Evolutionary conservation across 495 filamentous ascomycete genomes (phyloP), one percentile per base, ranked within the genome.

Genomic region (Penicillium arizonense): DNA sequence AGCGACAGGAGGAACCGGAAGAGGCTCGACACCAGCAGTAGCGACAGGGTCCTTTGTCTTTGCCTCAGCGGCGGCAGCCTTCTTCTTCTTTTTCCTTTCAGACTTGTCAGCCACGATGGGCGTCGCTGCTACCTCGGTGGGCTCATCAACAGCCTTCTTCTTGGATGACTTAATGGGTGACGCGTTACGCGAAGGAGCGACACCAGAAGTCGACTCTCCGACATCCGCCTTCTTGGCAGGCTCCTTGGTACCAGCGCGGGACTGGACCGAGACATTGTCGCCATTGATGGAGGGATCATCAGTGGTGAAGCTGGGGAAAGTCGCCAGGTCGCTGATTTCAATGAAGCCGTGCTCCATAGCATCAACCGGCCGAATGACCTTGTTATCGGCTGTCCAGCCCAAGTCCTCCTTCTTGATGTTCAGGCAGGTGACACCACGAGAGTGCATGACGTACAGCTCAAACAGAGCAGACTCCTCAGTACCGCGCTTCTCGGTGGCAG

Each of bases 401-500:
- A 99, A 72, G 69, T 97, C 92, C 41, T 85, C 82, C 67, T 89
- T 87, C 67, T 86, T 92, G 60, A 99, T 82, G 61, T 80, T 85
- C 28, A 97, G 59, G 61, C 87, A 90, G 1, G 90, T 91, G 37
- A 97, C 91, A 53, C 95, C 95, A 68, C 90, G 94, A 7, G 94
- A 96, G 69, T 99, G 92, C 86, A 96, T 95, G 18, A 89, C 88
- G 69, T 97, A 99, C 7, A 99, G 82, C 74, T 97, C 95, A 58
- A 97, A 97, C 43, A 96, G 64, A 3, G 76, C 65, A 14, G 78
- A 83, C 18, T 87, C 82, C 23, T 80, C 77, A 13, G 82, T 78
- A 28, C 71, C 72, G 6, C 63, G 65, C 48, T 69, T 68, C 11
- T 64, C 64, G 41, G 66, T 69, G 16, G 62, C 57, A 10, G 63